Base-by-base conservation (phyloP, 2,329 filamentous ascomycete species). In the Alternaria viburni region DNA sequence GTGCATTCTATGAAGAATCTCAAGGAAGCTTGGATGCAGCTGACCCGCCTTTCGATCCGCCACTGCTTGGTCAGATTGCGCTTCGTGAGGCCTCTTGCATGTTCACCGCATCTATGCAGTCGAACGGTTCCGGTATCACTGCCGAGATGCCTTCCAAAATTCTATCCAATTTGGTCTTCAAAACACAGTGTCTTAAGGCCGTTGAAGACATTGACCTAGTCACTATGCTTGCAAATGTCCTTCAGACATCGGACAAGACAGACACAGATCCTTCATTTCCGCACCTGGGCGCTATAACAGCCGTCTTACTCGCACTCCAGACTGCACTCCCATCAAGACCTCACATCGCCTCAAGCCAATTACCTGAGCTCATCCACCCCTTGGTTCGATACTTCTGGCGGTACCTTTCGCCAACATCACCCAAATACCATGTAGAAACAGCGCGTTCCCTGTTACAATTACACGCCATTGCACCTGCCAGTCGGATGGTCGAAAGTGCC, bases 381-480 rank as follows among this genome's bases (percentile, higher is more conserved):
- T 82, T 98, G 21, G 89, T 96, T 15, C 84, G 84, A 2, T 87
- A 90, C 59, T 86, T 95, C 0, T 99, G 96, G 96, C 79, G 83
- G 6, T 93, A 92, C 73, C 81, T 99, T 43, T 92, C 93, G 0
- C 90, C 92, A n/a, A 86, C 89, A 12, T 90, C 90, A 66, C 93
- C 94, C 0, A 97, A 97, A 75, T 96, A 95, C 69, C 96, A 98
- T 74, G 94, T 99, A 30, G 96, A 99, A 81, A 90, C 93, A 17
- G 92, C 96, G 9, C 89, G 92, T 61, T 91, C 89, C 69, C 83
- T 99, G 43, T 97, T 96, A 92, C 89, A 93, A 68, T 82, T 99
- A 55, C 93, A 98, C 70, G 87, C 89, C 1, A 86, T 97, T 12
- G 87, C 90, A 2, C 82, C 86, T 43, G 82, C 86, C 2, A 89